phyloP scores from a whole-genome alignment of 208 protist species.

The Crithidia expoeki region DNA sequence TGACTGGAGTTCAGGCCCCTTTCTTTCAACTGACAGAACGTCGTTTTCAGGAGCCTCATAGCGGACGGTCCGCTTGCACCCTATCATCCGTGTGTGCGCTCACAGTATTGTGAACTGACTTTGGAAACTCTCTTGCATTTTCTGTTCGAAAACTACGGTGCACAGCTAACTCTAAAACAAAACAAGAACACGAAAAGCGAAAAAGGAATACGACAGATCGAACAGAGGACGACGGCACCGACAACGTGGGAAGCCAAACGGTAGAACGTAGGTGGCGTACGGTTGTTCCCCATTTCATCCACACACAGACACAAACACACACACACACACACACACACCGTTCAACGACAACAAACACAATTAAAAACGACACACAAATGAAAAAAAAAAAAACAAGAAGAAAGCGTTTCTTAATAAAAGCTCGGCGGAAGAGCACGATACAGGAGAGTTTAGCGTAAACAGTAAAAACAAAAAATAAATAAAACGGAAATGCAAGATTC shows the following conservation, averaged over 20 bases:
- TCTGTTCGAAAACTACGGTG: background rate
- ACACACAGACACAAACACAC: no score
- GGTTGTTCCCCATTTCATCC: no score
- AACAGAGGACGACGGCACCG: conserved; percentile 3
- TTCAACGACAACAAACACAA: background rate
- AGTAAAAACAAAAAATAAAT: background rate
- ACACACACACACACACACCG: no score
- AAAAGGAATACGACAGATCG: background rate
- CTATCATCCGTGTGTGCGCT: no score
- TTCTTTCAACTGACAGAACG: no score
- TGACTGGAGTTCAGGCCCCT: no score
- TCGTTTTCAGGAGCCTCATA: no score
- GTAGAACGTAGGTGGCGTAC: no score
- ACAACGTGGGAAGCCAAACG: no score
- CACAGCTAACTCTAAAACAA: conserved; percentile 1
- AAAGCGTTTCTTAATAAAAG: background rate
- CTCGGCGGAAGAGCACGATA: background rate
- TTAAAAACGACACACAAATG: background rate
- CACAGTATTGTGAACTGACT: no score
- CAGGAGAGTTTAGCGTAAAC: background rate
- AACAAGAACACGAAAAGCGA: conserved; percentile 2
- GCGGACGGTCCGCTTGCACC: no score
- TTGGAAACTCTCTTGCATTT: background rate
- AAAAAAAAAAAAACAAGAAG: background rate
- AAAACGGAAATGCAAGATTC: background rate